These are phyloP conservation scores for Fusarium beomiforme DNA, from an alignment of 2,329 filamentous ascomycete species.

Conservation along the genomic window DNA sequence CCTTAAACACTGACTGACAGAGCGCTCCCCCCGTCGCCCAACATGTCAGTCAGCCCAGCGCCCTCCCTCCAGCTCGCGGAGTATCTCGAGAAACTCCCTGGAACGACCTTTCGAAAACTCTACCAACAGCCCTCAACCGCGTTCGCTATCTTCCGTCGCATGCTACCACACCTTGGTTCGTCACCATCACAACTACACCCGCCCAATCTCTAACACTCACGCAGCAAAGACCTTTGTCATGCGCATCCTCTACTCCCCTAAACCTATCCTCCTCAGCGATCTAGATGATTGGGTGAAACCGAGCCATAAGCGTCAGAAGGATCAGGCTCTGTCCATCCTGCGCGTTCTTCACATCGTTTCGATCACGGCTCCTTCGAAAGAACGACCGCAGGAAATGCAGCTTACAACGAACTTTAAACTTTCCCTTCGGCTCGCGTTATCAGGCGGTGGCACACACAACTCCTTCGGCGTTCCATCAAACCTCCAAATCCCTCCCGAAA, in stretches of 20 bases:
- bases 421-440: slow-evolving; percentile 86
- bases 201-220: slow-evolving; percentile 2
- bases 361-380: slow-evolving; percentile 68
- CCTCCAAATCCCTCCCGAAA: slow-evolving; percentile 67
- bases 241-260: slow-evolving; percentile 90
- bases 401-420: slow-evolving; percentile 84
- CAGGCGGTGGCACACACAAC: slow-evolving; percentile 83
- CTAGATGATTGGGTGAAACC: slow-evolving; percentile 88
- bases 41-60: slow-evolving; percentile 57
- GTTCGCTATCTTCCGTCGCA: slow-evolving; percentile 94
- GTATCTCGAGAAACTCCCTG: slow-evolving; percentile 91
- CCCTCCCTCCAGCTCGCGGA: slow-evolving; percentile 76
- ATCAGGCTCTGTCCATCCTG: slow-evolving; percentile 84
- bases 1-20: slow-evolving; percentile 41
- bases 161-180: slow-evolving; percentile 90
- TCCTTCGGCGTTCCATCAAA: slow-evolving; percentile 90
- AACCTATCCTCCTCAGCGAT: slow-evolving; percentile 80
- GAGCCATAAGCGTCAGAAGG: slow-evolving; percentile 71
- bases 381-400: slow-evolving; percentile 75
- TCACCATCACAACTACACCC: neutral
- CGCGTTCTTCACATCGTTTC: slow-evolving; percentile 87
- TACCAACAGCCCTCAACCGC: slow-evolving; percentile 97
- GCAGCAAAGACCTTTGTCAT: slow-evolving; percentile 94
- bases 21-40: slow-evolving; percentile 44
- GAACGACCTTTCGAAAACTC: slow-evolving; percentile 87